A percentile compares a stretch with the other conserved stretches of the same genome.
Evolutionary conservation across 495 filamentous ascomycete genomes (phyloP).

Genomic region (Podospora didyma): DNA sequence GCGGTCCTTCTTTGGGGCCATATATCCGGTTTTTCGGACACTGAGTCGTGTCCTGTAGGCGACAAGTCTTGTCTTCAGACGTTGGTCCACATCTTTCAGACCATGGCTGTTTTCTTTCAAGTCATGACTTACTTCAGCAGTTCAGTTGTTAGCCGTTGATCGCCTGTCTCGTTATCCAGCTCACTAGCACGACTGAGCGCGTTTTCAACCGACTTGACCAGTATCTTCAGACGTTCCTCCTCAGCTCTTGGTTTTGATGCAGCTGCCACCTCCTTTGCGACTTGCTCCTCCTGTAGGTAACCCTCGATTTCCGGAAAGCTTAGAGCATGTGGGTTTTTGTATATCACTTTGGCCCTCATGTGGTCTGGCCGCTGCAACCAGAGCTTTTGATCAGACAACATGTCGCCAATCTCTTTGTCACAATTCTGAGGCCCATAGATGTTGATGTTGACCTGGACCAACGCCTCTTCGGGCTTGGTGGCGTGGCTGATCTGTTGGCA

Average conservation of each 20-base stretch:
- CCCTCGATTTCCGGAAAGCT: slow-evolving; percentile 17
- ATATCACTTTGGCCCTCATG: slow-evolving; percentile 9
- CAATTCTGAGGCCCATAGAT: slow-evolving; percentile 26
- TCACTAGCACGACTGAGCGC: slow-evolving; percentile 15
- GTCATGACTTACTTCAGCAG: slow-evolving; percentile 23
- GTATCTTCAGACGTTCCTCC: slow-evolving; percentile 15
- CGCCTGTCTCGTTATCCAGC: slow-evolving; percentile 14
- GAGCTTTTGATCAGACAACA: slow-evolving; percentile 25
- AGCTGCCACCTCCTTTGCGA: not conserved
- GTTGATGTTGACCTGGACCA: slow-evolving; percentile 31
- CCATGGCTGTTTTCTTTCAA: too few species aligned
- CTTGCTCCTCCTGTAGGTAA: slow-evolving; percentile 2
- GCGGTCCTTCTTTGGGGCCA: not conserved
- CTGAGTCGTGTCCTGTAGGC: too few species aligned
- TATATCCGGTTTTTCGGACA: not conserved
- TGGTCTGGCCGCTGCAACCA: slow-evolving; percentile 32
- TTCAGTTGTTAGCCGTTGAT: slow-evolving; percentile 14
- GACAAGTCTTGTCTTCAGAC: too few species aligned
- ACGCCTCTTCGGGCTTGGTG: slow-evolving; percentile 18
- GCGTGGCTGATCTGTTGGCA: slow-evolving; percentile 18
- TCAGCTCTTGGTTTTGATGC: slow-evolving; percentile 7
- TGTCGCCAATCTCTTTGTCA: slow-evolving; percentile 18
- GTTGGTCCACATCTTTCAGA: too few species aligned
- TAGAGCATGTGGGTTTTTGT: slow-evolving; percentile 35
- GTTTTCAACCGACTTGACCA: slow-evolving; percentile 19